Base-by-base conservation (phyloP, 192 early-diverging fungal species). In the Globomyces pollinis-pini region DNA sequence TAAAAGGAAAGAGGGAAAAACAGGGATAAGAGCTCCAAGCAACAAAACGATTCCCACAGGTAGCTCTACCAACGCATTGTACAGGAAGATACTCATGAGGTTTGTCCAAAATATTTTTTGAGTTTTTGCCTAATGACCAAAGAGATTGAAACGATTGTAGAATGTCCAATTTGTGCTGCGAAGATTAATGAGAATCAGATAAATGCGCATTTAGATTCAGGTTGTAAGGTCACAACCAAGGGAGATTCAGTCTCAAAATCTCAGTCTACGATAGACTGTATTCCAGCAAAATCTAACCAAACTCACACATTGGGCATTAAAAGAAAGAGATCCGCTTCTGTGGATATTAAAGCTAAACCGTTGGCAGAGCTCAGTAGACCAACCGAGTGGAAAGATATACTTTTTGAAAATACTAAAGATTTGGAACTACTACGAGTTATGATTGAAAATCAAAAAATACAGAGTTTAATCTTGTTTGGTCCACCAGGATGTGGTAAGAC, bases 381-480 rank as follows among this genome's bases (percentile, higher is more conserved):
- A 2, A 64, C 26, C 0, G 69, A 7, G 6, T 61, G 90, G 5
- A 84, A 83, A 6, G 72, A 84, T 7, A 86, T 90, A 9, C 89
- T 88, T 20, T 91, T 93, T 57, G 52, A 72, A 1, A 77, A 81
- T 16, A 59, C 91, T 3, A 88, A 90, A 0, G 64, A 80, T 2
- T 58, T 67, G 9, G 81, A 83, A 7, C 66, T 90, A 0, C 65
- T 94, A 32, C 75, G 83, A 2, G 52, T 54, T 7, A 62, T 94
- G 2, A 87, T 92, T 0, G 71, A 81, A 23, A 64, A 75, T 30
- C 81, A 90, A 32, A 71, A 63, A 41, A 73, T 91, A 1, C 82
- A 86, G 12, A 88, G 86, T 1, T 79, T 93, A 68, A 77, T 94
- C 5, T 73, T 94, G n/a, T 94, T 86, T 86, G 82, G 82, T 13